Percentiles rank a stretch among this genome's conserved stretches.
phyloP scores from a whole-genome alignment of 2,329 filamentous ascomycete genomes.

The Ambrosiella xylebori region DNA sequence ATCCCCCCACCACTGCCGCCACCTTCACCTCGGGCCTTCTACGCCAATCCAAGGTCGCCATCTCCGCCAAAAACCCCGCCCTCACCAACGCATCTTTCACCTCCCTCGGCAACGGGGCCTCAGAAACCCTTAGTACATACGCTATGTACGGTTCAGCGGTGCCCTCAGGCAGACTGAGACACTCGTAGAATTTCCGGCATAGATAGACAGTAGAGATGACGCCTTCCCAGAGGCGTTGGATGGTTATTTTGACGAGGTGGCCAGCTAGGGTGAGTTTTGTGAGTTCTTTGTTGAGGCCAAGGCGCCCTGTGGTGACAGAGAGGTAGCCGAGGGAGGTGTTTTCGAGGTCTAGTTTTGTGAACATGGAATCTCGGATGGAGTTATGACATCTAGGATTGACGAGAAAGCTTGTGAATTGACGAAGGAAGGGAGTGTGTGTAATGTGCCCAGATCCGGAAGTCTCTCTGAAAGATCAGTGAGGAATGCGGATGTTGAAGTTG shows the following conservation, averaged over 20 bases:
- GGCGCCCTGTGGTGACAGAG: not conserved
- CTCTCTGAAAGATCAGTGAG: not conserved
- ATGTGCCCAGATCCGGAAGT: not conserved
- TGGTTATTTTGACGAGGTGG: conserved; percentile 40
- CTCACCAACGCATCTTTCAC: conserved; percentile 39
- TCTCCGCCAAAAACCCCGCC: conserved; percentile 48
- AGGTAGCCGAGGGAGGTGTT: conserved; percentile 40
- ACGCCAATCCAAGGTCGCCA: conserved; percentile 7
- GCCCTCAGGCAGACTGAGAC: conserved; percentile 23
- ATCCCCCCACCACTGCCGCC: no score
- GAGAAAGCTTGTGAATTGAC: not conserved
- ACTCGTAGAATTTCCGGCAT: conserved; percentile 23
- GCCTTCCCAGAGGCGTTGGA: conserved; percentile 46
- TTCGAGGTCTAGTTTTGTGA: conserved; percentile 33
- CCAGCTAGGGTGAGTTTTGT: conserved; percentile 41
- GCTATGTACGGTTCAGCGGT: conserved; percentile 33
- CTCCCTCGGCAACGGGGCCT: conserved; percentile 22
- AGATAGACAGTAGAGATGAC: conserved; percentile 42
- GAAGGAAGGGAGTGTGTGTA: not conserved
- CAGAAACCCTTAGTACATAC: conserved; percentile 14
- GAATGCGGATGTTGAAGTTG: not conserved
- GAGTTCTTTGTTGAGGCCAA: conserved; percentile 33
- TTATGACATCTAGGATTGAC: conserved; percentile 38
- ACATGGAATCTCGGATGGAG: conserved; percentile 45
- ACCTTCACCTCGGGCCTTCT: not conserved